Percentiles rank a stretch among this genome's conserved stretches.
Evolutionary conservation across 2,329 filamentous ascomycete genomes (phyloP).

Genomic region (Colletotrichum melonis): DNA sequence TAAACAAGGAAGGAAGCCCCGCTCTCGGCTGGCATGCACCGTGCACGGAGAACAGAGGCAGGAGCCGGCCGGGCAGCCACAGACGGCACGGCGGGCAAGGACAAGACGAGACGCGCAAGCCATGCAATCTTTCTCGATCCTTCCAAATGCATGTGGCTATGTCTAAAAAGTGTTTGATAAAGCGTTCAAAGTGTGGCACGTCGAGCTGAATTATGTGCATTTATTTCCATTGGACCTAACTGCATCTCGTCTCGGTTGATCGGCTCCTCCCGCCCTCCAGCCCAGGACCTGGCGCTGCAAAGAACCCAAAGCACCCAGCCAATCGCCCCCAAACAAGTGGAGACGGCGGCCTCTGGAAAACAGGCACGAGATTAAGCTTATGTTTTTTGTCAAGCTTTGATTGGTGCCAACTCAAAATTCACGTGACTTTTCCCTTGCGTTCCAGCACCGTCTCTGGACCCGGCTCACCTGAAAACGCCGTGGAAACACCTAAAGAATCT

Average conservation of each 20-base stretch:
- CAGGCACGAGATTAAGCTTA: constrained; percentile 29
- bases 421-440: constrained; percentile 5
- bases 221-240: not conserved
- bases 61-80: not conserved
- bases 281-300: not conserved
- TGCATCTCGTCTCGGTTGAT: not conserved
- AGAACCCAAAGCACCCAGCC: not conserved
- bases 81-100: not conserved
- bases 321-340: not conserved
- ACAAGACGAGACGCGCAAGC: not conserved
- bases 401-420: not conserved
- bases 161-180: not conserved
- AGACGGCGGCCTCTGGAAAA: constrained; percentile 19
- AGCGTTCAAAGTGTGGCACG: not conserved
- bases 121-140: not conserved
- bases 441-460: not conserved
- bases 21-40: not conserved
- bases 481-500: not conserved
- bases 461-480: not conserved
- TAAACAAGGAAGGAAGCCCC: not conserved
- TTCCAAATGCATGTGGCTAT: not conserved
- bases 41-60: not conserved
- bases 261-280: constrained; percentile 9
- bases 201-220: not conserved
- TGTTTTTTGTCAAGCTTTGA: not conserved